Conservation (phyloP, 192 early-diverging fungal genomes). For the Jimgerdemannia lactiflua region DNA sequence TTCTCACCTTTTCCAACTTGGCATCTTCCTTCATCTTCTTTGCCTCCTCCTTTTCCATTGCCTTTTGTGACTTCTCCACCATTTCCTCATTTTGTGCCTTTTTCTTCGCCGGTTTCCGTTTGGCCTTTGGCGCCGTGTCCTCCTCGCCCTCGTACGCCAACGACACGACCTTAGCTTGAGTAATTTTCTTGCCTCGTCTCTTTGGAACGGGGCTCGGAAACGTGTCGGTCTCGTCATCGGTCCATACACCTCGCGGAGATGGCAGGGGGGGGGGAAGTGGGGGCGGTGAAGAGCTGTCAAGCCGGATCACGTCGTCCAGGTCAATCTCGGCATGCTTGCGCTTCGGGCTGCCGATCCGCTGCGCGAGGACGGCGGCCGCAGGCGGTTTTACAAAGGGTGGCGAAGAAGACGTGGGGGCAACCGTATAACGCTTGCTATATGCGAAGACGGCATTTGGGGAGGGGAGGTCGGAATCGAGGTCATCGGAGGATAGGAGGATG, state of each 20-base stretch:
- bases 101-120: constrained; percentile 5
- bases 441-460: not conserved
- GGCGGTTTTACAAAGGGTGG: not conserved
- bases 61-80: not conserved
- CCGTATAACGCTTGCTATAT: not conserved
- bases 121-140: not conserved
- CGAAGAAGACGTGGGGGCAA: not conserved
- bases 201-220: not conserved
- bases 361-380: not conserved
- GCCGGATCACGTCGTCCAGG: not conserved
- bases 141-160: not conserved
- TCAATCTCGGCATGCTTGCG: not conserved
- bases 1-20: not conserved
- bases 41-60: constrained; percentile 1
- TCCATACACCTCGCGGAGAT: not conserved
- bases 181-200: not conserved
- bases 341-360: not conserved
- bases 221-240: not conserved
- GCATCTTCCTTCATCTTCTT: constrained; percentile 7
- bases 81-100: not conserved
- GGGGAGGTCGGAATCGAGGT: not conserved
- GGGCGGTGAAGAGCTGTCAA: not conserved
- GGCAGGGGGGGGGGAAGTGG: not conserved
- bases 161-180: not conserved
- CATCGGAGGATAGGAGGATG: not conserved